phyloP scores from a whole-genome alignment of 2,329 filamentous ascomycete genomes.

The Leptographium flavum region DNA sequence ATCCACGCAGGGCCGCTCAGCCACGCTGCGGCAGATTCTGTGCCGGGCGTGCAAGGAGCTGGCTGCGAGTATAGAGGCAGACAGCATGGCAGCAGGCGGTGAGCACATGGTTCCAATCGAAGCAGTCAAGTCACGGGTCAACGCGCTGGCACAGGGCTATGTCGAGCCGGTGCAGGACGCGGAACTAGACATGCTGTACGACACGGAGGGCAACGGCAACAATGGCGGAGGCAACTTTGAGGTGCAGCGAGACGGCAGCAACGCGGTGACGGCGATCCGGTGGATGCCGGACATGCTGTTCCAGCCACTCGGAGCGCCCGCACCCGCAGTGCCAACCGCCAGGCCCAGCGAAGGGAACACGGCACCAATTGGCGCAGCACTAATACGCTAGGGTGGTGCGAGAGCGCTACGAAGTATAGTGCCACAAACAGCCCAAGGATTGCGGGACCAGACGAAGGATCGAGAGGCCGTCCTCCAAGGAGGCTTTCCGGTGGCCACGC shows the following conservation, averaged over 20 bases:
- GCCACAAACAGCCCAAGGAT: neutral
- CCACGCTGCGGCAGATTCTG: conserved; percentile 58
- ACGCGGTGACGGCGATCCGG: conserved; percentile 28
- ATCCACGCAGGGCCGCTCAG: conserved; percentile 45
- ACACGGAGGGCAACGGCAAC: conserved; percentile 72
- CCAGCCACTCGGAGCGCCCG: conserved; percentile 14
- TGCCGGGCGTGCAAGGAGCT: conserved; percentile 64
- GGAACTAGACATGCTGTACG: conserved; percentile 73
- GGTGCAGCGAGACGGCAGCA: conserved; percentile 37
- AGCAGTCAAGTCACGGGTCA: conserved; percentile 50
- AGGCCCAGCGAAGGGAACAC: conserved; percentile 13
- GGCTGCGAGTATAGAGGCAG: conserved; percentile 19
- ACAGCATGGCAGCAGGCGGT: conserved; percentile 19
- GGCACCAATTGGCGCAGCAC: neutral
- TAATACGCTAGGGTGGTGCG: neutral
- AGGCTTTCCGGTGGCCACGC: no score
- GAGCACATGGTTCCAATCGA: conserved; percentile 52
- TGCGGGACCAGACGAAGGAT: no score
- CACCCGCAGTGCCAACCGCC: conserved; percentile 43
- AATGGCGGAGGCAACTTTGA: conserved; percentile 90
- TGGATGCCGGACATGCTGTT: conserved; percentile 35
- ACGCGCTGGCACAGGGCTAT: conserved; percentile 23
- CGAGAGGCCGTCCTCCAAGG: no score
- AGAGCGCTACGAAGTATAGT: neutral
- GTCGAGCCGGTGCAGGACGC: conserved; percentile 33